Percentiles rank a stretch among this genome's conserved stretches.
Evolutionary conservation across 1,139 yeast species (phyloP).

Genomic region (Geotrichum reessii): DNA sequence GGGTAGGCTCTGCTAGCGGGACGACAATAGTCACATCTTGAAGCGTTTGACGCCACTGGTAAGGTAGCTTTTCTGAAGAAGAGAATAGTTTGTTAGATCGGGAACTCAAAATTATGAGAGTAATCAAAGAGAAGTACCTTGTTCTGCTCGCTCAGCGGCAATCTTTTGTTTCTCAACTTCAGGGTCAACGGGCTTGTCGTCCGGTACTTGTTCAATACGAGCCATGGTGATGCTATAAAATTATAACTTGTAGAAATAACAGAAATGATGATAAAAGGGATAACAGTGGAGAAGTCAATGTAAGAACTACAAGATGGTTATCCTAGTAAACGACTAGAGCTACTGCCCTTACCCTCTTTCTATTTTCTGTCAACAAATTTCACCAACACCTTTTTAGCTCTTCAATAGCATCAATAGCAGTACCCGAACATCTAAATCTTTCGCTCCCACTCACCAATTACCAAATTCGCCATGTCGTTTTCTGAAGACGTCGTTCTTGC

Average conservation of each 20-base stretch:
- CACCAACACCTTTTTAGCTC: neutral
- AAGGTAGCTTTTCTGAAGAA: conserved; percentile 26
- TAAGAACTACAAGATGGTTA: neutral
- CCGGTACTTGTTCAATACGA: conserved; percentile 11
- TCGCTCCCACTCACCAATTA: neutral
- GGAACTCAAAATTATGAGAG: neutral
- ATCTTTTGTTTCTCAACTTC: conserved; percentile 20
- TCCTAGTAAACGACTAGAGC: neutral
- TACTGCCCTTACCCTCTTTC: conserved; percentile 1
- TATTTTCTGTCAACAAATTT: neutral
- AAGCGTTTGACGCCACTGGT: conserved; percentile 40
- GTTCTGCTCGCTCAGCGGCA: conserved; percentile 23
- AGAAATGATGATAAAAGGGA: neutral
- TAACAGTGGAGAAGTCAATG: neutral
- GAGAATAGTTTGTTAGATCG: neutral
- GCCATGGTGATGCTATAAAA: conserved; percentile 4
- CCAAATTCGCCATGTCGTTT: conserved; percentile 48
- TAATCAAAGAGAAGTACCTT: conserved; percentile 14
- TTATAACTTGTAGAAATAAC: neutral
- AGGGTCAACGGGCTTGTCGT: conserved; percentile 5
- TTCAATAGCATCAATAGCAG: neutral
- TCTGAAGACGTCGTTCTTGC: conserved; percentile 49
- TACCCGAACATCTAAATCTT: neutral
- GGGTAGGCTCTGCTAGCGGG: conserved; percentile 34
- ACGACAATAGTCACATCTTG: conserved; percentile 39